These are phyloP conservation scores for Endotrypanum monterogeii DNA, from an alignment of 208 protist species.

Conservation along the genomic window DNA sequence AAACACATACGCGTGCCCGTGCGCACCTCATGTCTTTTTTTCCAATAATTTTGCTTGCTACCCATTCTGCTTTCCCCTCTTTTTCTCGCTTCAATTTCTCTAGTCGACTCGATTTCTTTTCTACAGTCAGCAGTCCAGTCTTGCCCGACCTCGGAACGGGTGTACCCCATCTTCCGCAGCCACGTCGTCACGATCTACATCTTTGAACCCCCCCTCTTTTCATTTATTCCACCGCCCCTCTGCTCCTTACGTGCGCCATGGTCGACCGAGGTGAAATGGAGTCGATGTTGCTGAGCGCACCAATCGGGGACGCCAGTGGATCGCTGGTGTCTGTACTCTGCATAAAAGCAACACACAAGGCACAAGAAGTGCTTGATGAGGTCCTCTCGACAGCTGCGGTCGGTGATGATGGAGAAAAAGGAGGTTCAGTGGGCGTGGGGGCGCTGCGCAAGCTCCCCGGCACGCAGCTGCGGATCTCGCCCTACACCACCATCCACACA, in stretches of 20 bases:
- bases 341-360: slow-evolving; percentile 14
- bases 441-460: slow-evolving; percentile 18
- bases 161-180: neutral
- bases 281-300: slow-evolving; percentile 20
- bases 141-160: too few species aligned
- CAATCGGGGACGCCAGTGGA: neutral
- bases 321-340: slow-evolving; percentile 19
- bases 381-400: neutral
- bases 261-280: slow-evolving; percentile 14
- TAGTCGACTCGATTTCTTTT: neutral
- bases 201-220: neutral
- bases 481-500: slow-evolving; percentile 22
- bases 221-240: neutral
- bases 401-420: neutral
- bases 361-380: slow-evolving; percentile 16
- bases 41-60: neutral
- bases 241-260: neutral
- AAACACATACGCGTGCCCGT: neutral
- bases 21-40: neutral
- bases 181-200: neutral
- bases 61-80: neutral
- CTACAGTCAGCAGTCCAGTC: too few species aligned
- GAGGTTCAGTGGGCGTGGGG: slow-evolving; percentile 1
- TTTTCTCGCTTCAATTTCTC: neutral
- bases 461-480: slow-evolving; percentile 19